Conservation (phyloP, 352 stramenopile species). For the Phytophthora idaei region DNA sequence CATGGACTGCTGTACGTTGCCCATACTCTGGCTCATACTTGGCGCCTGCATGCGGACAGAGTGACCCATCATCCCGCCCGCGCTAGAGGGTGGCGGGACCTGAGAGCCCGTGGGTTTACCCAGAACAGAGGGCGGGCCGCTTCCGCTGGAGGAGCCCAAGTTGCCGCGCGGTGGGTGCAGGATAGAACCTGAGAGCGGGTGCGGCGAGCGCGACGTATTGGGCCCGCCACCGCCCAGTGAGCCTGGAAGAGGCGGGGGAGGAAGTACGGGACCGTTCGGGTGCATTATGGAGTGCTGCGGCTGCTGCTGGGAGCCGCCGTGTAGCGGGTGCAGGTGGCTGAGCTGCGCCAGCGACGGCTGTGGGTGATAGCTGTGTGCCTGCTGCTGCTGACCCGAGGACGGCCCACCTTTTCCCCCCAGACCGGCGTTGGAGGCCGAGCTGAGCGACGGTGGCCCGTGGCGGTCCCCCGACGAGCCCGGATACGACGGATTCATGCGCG, state of each 20-base stretch:
- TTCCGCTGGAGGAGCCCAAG: conserved; percentile 32
- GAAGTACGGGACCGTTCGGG: conserved; percentile 57
- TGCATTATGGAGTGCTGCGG: conserved; percentile 59
- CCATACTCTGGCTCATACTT: conserved; percentile 53
- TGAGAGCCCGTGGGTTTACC: conserved; percentile 51
- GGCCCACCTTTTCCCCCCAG: conserved; percentile 48
- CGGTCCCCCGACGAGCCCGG: conserved; percentile 70
- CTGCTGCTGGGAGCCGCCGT: conserved; percentile 51
- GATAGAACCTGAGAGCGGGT: conserved; percentile 70
- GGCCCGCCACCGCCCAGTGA: conserved; percentile 49
- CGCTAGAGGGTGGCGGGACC: conserved; percentile 25
- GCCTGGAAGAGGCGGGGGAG: conserved; percentile 65
- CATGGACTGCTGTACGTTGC: conserved; percentile 40
- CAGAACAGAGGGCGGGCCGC: conserved; percentile 55
- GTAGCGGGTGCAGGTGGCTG: conserved; percentile 70
- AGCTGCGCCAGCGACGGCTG: conserved; percentile 74
- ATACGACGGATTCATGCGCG: conserved; percentile 82
- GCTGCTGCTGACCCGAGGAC: conserved; percentile 26
- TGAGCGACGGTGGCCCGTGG: conserved; percentile 57
- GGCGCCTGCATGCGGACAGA: conserved; percentile 62
- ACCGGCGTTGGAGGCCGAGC: conserved; percentile 30
- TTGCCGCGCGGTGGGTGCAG: conserved; percentile 65
- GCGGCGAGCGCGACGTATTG: conserved; percentile 61
- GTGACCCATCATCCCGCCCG: conserved; percentile 55
- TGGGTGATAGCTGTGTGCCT: conserved; percentile 67